Conservation (phyloP, 208 protist species). For the Leishmania aethiopica region DNA sequence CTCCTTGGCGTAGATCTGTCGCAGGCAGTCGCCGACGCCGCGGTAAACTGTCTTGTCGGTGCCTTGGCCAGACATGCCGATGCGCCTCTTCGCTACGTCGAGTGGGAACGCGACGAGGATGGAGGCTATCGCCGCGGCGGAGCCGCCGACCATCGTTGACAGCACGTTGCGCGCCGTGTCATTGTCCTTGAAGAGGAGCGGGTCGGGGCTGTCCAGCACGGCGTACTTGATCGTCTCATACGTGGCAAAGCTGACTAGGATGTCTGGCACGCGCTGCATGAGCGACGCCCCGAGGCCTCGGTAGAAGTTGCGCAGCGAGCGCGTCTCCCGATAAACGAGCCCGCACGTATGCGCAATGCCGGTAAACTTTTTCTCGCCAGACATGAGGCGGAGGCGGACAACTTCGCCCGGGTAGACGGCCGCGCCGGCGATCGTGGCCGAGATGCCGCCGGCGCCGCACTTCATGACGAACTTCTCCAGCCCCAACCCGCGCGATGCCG, state of each 20-base stretch:
- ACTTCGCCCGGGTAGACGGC: slow-evolving; percentile 88
- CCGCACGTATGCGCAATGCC: slow-evolving; percentile 64
- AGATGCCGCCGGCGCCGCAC: slow-evolving; percentile 84
- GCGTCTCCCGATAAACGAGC: slow-evolving; percentile 73
- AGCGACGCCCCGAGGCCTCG: slow-evolving; percentile 82
- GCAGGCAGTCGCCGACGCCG: slow-evolving; percentile 71
- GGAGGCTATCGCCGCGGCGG: slow-evolving; percentile 69
- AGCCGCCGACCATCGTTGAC: slow-evolving; percentile 72
- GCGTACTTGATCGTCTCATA: slow-evolving; percentile 90
- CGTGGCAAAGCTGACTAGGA: slow-evolving; percentile 85
- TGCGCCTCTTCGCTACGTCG: slow-evolving; percentile 87
- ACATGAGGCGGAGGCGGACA: slow-evolving; percentile 90
- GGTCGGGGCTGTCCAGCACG: slow-evolving; percentile 53
- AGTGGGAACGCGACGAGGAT: slow-evolving; percentile 79
- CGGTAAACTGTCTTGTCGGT: slow-evolving; percentile 65
- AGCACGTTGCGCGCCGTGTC: slow-evolving; percentile 41
- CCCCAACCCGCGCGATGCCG: not conserved
- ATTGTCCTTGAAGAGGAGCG: slow-evolving; percentile 54
- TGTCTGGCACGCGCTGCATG: slow-evolving; percentile 87
- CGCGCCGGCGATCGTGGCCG: slow-evolving; percentile 78
- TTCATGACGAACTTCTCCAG: slow-evolving; percentile 87
- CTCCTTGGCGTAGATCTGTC: slow-evolving; percentile 63
- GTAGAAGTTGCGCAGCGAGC: slow-evolving; percentile 86
- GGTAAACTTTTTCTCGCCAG: slow-evolving; percentile 66
- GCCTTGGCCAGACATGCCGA: slow-evolving; percentile 84